Evolutionary conservation across 2,329 filamentous ascomycete species (phyloP).

Genomic region (Pestalotiopsis sp.): DNA sequence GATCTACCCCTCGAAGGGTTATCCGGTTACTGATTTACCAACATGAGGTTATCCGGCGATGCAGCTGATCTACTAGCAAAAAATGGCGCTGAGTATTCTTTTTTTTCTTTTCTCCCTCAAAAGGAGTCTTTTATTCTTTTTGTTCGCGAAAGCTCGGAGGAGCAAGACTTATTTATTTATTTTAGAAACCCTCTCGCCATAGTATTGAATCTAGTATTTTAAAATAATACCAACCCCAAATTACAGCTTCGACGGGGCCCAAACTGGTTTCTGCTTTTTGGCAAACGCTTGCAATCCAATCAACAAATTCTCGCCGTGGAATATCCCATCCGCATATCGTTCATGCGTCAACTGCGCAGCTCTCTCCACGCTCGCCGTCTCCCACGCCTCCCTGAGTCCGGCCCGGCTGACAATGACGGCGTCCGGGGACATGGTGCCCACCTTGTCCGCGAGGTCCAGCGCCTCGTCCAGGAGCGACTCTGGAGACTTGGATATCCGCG

Average conservation of each 20-base stretch:
- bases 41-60: too few species aligned
- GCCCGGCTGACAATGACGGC: constrained; percentile 40
- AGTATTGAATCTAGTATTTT: neutral
- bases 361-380: constrained; percentile 39
- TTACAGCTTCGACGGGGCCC: constrained; percentile 48
- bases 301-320: constrained; percentile 46
- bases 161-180: too few species aligned
- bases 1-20: too few species aligned
- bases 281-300: constrained; percentile 52
- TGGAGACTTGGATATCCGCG: constrained; percentile 33
- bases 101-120: too few species aligned
- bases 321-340: constrained; percentile 38
- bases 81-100: too few species aligned
- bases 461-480: constrained; percentile 37
- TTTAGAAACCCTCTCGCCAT: neutral
- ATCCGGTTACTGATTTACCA: too few species aligned
- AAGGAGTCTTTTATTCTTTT: neutral
- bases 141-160: neutral
- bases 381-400: constrained; percentile 38
- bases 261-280: constrained; percentile 48
- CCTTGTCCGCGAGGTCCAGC: constrained; percentile 32
- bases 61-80: too few species aligned
- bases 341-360: constrained; percentile 40
- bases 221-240: neutral
- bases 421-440: constrained; percentile 36